These are phyloP conservation scores for Elongisporangium anandrum DNA, from an alignment of 352 stramenopile species.

Conservation along the genomic window DNA sequence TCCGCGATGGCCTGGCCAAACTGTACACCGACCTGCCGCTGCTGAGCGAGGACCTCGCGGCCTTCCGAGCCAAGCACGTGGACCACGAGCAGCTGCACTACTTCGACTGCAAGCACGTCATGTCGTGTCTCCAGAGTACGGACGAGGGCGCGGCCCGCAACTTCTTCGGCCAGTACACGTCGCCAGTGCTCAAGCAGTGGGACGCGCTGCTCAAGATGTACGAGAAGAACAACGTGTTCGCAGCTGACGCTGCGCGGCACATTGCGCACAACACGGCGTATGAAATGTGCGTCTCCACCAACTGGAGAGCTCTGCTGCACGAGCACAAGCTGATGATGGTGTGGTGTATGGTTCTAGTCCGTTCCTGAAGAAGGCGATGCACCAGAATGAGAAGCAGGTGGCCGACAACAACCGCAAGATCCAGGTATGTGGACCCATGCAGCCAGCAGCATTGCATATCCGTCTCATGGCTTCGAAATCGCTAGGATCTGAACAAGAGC, in stretches of 20 bases:
- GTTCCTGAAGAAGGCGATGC: slow-evolving; percentile 70
- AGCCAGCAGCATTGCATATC: neutral
- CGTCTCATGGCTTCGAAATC: neutral
- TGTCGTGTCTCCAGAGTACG: slow-evolving; percentile 54
- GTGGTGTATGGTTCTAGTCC: slow-evolving; percentile 32
- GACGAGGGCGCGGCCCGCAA: slow-evolving; percentile 58
- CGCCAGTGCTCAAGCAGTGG: slow-evolving; percentile 69
- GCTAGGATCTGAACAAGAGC: slow-evolving; percentile 58
- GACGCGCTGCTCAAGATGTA: slow-evolving; percentile 59
- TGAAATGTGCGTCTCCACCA: slow-evolving; percentile 47
- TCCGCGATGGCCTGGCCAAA: slow-evolving; percentile 52
- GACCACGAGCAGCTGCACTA: slow-evolving; percentile 62
- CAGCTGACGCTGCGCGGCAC: slow-evolving; percentile 63
- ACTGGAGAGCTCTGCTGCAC: neutral
- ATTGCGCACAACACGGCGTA: slow-evolving; percentile 73
- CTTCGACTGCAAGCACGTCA: slow-evolving; percentile 73
- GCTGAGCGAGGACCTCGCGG: slow-evolving; percentile 35
- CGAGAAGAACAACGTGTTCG: slow-evolving; percentile 79
- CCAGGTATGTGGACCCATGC: slow-evolving; percentile 29
- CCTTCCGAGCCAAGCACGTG: slow-evolving; percentile 40
- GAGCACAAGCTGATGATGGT: neutral
- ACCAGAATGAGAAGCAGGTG: slow-evolving; percentile 80
- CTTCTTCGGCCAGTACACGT: slow-evolving; percentile 84
- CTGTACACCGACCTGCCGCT: slow-evolving; percentile 47
- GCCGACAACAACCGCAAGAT: slow-evolving; percentile 80